phyloP scores from a whole-genome alignment of 441 rosid species.

The Syzygium syzygioides region DNA sequence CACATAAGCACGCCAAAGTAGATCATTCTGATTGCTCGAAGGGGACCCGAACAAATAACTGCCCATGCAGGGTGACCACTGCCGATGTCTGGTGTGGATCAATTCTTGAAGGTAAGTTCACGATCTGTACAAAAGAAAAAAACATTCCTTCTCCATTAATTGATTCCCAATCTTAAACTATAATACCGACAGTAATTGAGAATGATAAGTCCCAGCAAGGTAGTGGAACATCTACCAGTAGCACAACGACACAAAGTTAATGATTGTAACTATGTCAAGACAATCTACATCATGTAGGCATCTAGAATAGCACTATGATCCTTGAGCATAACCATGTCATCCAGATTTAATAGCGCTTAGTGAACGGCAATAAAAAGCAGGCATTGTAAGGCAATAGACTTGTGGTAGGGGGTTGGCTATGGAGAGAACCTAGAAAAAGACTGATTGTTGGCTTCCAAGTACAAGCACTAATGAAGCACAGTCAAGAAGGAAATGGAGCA shows the following conservation, averaged over 20 bases:
- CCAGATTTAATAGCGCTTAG: not conserved
- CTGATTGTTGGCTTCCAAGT: not conserved
- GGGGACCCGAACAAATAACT: constrained; percentile 87
- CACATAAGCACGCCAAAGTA: not conserved
- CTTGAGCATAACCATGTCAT: not conserved
- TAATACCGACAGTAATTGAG: not conserved
- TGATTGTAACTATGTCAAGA: not conserved
- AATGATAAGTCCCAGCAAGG: not conserved
- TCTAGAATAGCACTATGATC: not conserved
- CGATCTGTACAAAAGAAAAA: constrained; percentile 41
- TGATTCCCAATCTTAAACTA: not conserved
- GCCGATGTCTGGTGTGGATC: constrained; percentile 97
- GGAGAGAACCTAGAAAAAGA: not conserved
- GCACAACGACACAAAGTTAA: not conserved
- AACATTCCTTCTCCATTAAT: not conserved
- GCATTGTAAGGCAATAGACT: not conserved
- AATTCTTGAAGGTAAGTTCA: constrained; percentile 78
- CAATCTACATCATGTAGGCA: not conserved
- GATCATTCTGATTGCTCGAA: constrained; percentile 41
- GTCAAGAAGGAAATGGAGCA: not conserved
- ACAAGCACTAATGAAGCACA: not conserved
- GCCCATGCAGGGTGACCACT: constrained; percentile 89
- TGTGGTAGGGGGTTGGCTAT: not conserved
- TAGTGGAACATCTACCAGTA: not conserved
- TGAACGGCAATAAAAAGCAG: not conserved